Conservation (phyloP, 73 alveolate genomes). For the Uronychia setigera region DNA sequence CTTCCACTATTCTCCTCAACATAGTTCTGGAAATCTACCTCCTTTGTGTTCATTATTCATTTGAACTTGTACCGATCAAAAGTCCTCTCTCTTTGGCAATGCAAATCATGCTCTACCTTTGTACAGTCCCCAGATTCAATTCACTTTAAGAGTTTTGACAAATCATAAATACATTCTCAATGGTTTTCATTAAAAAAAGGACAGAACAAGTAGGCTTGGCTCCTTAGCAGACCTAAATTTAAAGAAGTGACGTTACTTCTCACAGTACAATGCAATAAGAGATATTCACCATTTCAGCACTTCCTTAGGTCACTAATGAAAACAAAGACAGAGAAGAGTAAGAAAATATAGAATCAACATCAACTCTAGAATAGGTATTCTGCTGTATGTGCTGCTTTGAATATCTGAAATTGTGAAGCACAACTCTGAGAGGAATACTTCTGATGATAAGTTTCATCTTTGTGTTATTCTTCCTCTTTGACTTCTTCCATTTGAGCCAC, state of each 20-base stretch:
- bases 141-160: background rate
- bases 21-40: background rate
- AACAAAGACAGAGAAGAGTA: too few relatives aligned
- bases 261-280: too few relatives aligned
- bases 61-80: background rate
- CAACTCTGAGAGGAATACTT: background rate
- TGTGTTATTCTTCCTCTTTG: background rate
- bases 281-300: too few relatives aligned
- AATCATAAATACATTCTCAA: too few relatives aligned
- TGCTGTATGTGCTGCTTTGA: background rate
- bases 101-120: background rate
- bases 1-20: background rate
- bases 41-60: background rate
- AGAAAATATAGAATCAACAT: too few relatives aligned
- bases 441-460: background rate
- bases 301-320: too few relatives aligned
- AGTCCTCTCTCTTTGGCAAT: background rate
- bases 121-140: background rate
- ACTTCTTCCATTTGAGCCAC: background rate
- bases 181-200: too few relatives aligned
- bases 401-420: background rate
- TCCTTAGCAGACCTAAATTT: too few relatives aligned
- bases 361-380: too few relatives aligned
- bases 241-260: too few relatives aligned
- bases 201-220: too few relatives aligned